These are phyloP conservation scores for Warburgia ugandensis DNA, from an alignment of 164 flowering plant species.

Conservation along the genomic window DNA sequence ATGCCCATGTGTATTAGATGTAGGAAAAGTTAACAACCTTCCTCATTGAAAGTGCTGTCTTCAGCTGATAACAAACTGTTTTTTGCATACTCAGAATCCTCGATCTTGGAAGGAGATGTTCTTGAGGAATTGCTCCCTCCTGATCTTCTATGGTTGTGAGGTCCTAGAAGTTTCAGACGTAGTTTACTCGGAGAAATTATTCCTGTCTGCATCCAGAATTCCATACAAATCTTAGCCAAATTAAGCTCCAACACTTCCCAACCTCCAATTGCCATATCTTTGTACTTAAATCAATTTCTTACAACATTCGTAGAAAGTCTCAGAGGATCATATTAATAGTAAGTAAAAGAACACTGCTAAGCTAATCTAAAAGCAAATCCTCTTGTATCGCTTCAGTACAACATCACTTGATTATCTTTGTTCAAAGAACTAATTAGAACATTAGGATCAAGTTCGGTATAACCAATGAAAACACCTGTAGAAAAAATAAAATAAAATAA, in stretches of 20 bases:
- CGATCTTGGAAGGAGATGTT: conserved; percentile 76
- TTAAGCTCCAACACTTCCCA: not conserved
- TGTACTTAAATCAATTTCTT: too few relatives aligned
- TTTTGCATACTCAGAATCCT: conserved; percentile 57
- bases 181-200: conserved; percentile 85
- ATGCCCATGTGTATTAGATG: not conserved
- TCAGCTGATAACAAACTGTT: conserved; percentile 52
- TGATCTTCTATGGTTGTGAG: conserved; percentile 46
- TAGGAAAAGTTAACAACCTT: conserved; percentile 25
- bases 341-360: too few relatives aligned
- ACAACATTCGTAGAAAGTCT: too few relatives aligned
- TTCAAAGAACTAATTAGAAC: too few relatives aligned
- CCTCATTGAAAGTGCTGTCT: conserved; percentile 31
- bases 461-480: too few relatives aligned
- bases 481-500: too few relatives aligned
- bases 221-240: not conserved
- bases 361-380: too few relatives aligned
- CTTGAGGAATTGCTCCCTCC: conserved; percentile 66
- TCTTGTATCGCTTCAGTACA: too few relatives aligned
- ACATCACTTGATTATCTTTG: too few relatives aligned
- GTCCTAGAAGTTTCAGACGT: conserved; percentile 80
- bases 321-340: too few relatives aligned
- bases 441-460: too few relatives aligned
- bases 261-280: too few relatives aligned
- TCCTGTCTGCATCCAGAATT: conserved; percentile 46